Base-by-base conservation (phyloP, 768 basidiomycete species). In the Mycena haematopus region DNA sequence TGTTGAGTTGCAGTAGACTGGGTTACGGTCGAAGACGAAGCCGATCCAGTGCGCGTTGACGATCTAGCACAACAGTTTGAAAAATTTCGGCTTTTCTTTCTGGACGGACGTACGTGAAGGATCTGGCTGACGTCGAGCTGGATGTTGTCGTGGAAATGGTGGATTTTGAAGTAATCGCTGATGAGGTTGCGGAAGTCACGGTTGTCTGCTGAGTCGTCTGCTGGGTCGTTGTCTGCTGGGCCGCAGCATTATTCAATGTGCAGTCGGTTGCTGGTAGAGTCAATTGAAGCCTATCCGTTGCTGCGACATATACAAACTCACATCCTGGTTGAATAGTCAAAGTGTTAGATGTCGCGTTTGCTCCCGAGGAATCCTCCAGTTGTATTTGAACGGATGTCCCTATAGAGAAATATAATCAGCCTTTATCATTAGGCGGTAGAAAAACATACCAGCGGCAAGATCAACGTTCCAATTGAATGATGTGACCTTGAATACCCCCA, bases 381-480 rank as follows among this genome's bases (percentile, higher is more conserved):
- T 59, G 45, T 6, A 64, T 42, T 10, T 55, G 15, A 24, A 64
- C 46, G 24, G 57, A 40, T 25, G 56, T 49, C 2, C 63, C 63
- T 64, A 17, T 4, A 27, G 5, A 25, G 13, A 14, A n/a, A 31
- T 9, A 31, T 4, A 31, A 19, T 53, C 22, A 49, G 25, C 38
- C 52, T 21, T 21, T 19, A 25, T 42, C 10, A 17, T 2, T 25
- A 5, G 9, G 7, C 24, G 7, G 9, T 8, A 27, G 14, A 27
- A 10, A n/a, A 25, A 9, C 14, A 9, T 29, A 59, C 63, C 63
- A 11, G 63, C 63, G 25, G 58, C 52, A 55, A 64, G 56, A 45
- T 64, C 52, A 21, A 64, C 63, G 25, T 49, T 51, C 63, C 63
- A 64, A 8, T 33, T 44, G n/a, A 64, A 59, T 15, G 58, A 38